A percentile compares a stretch with the other conserved stretches of the same genome.
These are phyloP conservation scores for Bruguiera gymnorhiza DNA, from an alignment of 345 rosid genomes.

Conservation along the genomic window DNA sequence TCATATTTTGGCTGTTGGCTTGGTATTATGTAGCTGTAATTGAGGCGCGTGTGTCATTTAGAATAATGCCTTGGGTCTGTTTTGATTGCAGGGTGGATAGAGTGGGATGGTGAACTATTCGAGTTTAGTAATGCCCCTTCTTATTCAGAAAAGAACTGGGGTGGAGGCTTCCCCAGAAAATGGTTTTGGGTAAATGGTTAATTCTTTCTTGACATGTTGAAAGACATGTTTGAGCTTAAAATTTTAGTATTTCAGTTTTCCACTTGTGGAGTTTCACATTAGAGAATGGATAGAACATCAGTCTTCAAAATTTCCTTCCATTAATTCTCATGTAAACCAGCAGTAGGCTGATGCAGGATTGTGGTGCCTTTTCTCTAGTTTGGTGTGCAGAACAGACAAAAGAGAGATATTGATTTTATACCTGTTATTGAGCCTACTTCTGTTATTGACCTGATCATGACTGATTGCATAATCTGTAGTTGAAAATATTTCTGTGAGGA, in stretches of 20 bases:
- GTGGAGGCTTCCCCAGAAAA: constrained; percentile 92
- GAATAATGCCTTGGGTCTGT: constrained; percentile 14
- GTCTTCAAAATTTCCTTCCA: neutral
- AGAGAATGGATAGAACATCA: neutral
- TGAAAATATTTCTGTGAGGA: neutral
- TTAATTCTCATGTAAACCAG: too few relatives aligned
- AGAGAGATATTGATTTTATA: neutral
- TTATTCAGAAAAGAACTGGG: constrained; percentile 97
- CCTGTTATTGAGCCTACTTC: constrained; percentile 3
- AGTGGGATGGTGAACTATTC: constrained; percentile 88
- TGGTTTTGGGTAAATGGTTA: constrained; percentile 87
- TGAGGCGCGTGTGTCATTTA: neutral
- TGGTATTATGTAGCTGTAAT: neutral
- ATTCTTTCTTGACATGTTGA: constrained; percentile 15
- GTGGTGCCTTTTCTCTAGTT: neutral
- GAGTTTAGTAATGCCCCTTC: constrained; percentile 93
- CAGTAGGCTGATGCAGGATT: too few relatives aligned
- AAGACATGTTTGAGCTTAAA: neutral
- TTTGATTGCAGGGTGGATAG: constrained; percentile 81
- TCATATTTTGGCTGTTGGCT: neutral
- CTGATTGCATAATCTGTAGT: neutral
- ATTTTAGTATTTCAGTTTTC: neutral
- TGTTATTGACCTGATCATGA: neutral
- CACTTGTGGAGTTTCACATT: neutral
- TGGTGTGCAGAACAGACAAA: neutral